Base-by-base conservation (phyloP, 108 stramenopile species). In the Pseudonitzschia pungens region DNA sequence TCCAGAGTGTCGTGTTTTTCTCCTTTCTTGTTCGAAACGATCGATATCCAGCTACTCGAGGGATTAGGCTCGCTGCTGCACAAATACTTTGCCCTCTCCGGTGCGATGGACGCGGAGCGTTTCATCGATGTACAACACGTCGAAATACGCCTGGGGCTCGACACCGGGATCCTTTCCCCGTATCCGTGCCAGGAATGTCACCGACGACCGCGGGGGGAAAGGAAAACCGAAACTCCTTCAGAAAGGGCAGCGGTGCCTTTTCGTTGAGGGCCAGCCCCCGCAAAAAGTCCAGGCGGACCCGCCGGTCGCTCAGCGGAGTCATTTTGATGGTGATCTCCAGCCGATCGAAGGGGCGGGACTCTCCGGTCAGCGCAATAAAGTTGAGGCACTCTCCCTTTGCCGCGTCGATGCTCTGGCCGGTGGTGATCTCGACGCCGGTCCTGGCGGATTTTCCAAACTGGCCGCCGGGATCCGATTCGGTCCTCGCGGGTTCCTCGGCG, bases 71-170 rank as follows among this genome's bases (percentile, higher is more conserved):
- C 71, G 71, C 59, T 59, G 57, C 33, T 76, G 75, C n/a, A 76
- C 55, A 32, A 76, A 76, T 29, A 70, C 44, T 60, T 76, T 76
- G n/a, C 75, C 75, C 36, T 76, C 75, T 0, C 75, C 75, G 0
- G 75, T 76, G 18, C 57, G 45, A 29, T 76, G 75, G 22, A 44
- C 69, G 22, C 75, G 0, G 20, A 76, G 14, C 4, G 69, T 22
- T 18, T 63, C 41, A 24, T 77, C 76, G 24, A 71, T 29, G 43
- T 77, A 77, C 27, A 77, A 29, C 6, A 77, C 15, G 24, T 77
- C 76, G 50, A 77, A 77, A 71, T 64, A 77, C n/a, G 76, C 59
- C 33, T 12, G 56, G 45, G 45, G 18, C 18, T 57, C 69, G 0
- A 74, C 24, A 4, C 66, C 27, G 5, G 43, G 41, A 67, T 67